Evolutionary conservation across 129 eudicot species (phyloP).

Genomic region (Flaveria brownii): DNA sequence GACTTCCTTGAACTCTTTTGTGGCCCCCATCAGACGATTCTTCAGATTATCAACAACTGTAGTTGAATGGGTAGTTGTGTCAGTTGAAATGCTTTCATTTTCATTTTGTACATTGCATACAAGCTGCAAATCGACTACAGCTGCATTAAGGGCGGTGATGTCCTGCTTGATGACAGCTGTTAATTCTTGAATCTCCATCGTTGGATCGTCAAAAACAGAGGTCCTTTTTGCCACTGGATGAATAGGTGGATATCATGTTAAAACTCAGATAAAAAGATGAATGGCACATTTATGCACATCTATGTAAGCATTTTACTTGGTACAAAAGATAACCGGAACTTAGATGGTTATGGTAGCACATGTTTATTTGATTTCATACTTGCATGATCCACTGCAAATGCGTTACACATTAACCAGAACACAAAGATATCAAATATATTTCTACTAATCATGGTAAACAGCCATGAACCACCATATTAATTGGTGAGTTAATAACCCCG

Average conservation of each 20-base stretch:
- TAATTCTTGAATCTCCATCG: slow-evolving; percentile 86
- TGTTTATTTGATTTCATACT: neutral
- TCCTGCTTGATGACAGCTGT: slow-evolving; percentile 95
- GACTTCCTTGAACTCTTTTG: slow-evolving; percentile 95
- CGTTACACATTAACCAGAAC: neutral
- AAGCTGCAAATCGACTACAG: slow-evolving; percentile 87
- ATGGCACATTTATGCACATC: neutral
- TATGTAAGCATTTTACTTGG: neutral
- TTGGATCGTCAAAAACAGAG: slow-evolving; percentile 89
- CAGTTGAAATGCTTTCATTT: slow-evolving; percentile 67
- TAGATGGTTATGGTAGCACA: neutral
- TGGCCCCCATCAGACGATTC: slow-evolving; percentile 84
- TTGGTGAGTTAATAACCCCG: neutral
- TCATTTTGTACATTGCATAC: slow-evolving; percentile 68
- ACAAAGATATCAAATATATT: slow-evolving; percentile 17
- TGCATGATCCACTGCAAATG: slow-evolving; percentile 15
- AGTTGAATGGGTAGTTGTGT: slow-evolving; percentile 78
- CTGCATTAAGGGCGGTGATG: slow-evolving; percentile 85
- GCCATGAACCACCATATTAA: slow-evolving; percentile 3
- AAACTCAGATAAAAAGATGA: neutral
- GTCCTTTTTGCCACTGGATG: slow-evolving; percentile 85
- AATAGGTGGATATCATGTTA: slow-evolving; percentile 21
- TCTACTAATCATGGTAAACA: slow-evolving; percentile 10
- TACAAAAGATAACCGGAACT: neutral
- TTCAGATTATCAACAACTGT: slow-evolving; percentile 89